Evolutionary conservation across 75 land plant species (phyloP), one percentile per base, ranked within the genome.

Genomic region (Larix kaempferi): DNA sequence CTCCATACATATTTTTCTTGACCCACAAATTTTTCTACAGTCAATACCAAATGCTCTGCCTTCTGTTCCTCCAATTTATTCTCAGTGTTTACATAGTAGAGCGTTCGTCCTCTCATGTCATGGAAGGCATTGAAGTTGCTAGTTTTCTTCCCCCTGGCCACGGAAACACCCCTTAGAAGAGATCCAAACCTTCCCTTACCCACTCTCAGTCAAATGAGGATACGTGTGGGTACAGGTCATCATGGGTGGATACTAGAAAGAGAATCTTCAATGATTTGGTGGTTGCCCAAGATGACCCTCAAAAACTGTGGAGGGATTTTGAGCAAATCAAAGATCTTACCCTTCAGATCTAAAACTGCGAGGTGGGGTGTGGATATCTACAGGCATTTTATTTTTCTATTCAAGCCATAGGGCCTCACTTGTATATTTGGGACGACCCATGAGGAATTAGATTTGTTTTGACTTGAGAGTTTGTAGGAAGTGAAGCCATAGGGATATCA

Each of bases 121-220:
- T 98, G 75, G 41, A 98, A 97, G 4, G 99, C 98, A 77, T 97
- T 98, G 55, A 89, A 89, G 56, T 97, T 97, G 72, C 86, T 97
- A 13, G 98, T 97, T 87, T 97, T 97, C 91, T 97, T 97, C 87
- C 94, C 98, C 41, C 98, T 93, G 11, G 98, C 99, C 81, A 98
- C 89, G 25, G 91, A 95, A 11, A 95, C 98, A 15, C 95, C 98
- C 12, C 98, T 83, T 3, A 94, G 94, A 4, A 97, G 86, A 3
- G 99, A 97, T 3, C 98, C 99, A 57, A 97, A 97, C 74, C 99
- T 98, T 21, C 99, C 99, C 84, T 97, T 97, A 8, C 99, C 99
- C 16, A 94, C 99, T 33, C 78, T 79, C 35, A 96, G 84, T 1
- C 89, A 89, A 22, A 83, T 76, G 23, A 83, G 55, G 37, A 96